phyloP scores from a whole-genome alignment of 2,329 filamentous ascomycete species.

The Aspergillus fructus region DNA sequence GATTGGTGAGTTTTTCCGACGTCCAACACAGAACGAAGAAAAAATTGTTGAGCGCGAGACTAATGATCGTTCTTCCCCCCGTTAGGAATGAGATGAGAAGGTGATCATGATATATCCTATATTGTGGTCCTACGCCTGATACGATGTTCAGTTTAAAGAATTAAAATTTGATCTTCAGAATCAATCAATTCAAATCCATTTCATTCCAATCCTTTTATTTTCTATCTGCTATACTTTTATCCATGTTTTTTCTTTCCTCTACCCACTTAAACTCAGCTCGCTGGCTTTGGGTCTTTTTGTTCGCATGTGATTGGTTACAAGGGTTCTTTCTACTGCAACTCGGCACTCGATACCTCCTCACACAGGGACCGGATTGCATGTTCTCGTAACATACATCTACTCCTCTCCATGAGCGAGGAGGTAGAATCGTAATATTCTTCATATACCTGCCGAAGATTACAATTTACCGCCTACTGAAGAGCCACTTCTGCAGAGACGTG shows the following conservation, averaged over 20 bases:
- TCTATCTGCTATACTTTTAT: neutral
- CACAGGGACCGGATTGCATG: slow-evolving; percentile 29
- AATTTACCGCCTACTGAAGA: slow-evolving; percentile 58
- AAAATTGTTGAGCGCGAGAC: neutral
- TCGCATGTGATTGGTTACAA: slow-evolving; percentile 1
- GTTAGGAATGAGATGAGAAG: slow-evolving; percentile 7
- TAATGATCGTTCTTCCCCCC: neutral
- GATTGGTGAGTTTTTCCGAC: neutral
- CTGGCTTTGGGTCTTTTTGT: neutral
- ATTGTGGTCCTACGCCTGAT: slow-evolving; percentile 10
- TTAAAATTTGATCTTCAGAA: slow-evolving; percentile 1
- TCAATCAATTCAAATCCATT: slow-evolving; percentile 10
- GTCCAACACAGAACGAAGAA: neutral
- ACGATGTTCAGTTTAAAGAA: slow-evolving; percentile 9
- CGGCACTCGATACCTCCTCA: slow-evolving; percentile 50
- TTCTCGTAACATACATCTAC: slow-evolving; percentile 22
- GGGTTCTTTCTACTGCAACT: slow-evolving; percentile 7
- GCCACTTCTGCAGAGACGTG: slow-evolving; percentile 60
- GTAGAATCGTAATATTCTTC: slow-evolving; percentile 33
- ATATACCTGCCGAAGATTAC: slow-evolving; percentile 39
- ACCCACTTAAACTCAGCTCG: neutral
- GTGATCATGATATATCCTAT: neutral
- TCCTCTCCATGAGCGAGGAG: slow-evolving; percentile 42
- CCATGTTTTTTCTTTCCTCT: neutral
- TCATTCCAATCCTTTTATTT: slow-evolving; percentile 3